phyloP scores from a whole-genome alignment of 345 rosid genomes.

The Acer campestre region DNA sequence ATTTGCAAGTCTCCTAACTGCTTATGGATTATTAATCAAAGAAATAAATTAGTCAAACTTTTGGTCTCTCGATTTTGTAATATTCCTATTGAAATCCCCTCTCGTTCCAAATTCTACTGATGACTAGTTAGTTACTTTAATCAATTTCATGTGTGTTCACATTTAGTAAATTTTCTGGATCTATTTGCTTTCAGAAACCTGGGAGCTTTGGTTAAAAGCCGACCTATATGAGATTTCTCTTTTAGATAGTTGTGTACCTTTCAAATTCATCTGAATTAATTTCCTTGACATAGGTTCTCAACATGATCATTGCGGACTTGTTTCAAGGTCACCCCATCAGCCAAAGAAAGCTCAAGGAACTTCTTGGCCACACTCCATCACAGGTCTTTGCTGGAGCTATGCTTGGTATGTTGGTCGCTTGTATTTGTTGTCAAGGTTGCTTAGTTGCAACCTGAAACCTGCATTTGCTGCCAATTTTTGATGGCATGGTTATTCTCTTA shows the following conservation, averaged over 20 bases:
- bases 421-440: constrained; percentile 67
- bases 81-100: neutral
- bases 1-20: neutral
- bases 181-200: neutral
- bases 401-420: constrained; percentile 77
- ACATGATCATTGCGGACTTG: constrained; percentile 83
- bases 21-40: neutral
- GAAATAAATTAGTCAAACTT: neutral
- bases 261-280: constrained; percentile 3
- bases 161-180: neutral
- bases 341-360: constrained; percentile 90
- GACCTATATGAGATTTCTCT: neutral
- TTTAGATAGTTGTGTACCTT: neutral
- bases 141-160: neutral
- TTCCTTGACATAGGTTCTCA: constrained; percentile 61
- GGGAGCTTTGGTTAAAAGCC: neutral
- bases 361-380: constrained; percentile 89
- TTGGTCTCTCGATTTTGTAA: neutral
- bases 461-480: constrained; percentile 28
- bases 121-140: neutral
- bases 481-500: neutral
- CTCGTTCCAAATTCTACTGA: neutral
- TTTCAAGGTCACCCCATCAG: constrained; percentile 95
- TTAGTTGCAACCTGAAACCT: constrained; percentile 48
- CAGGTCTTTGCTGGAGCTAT: constrained; percentile 90